phyloP scores from a whole-genome alignment of 306 rosid species.

The Ochetophila trinervis region DNA sequence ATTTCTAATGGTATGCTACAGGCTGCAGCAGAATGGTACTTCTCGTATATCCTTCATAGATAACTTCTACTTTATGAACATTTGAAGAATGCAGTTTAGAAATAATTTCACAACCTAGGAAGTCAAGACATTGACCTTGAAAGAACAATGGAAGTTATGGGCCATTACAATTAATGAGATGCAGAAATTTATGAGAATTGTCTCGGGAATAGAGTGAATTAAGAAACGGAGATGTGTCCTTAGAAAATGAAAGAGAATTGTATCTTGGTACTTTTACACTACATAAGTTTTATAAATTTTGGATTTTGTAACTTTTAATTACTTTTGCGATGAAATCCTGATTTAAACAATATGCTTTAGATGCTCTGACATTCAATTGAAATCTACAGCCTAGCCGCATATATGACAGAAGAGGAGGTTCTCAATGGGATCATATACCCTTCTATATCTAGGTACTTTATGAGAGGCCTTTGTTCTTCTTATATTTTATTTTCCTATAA shows the following conservation, averaged over 20 bases:
- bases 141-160: not conserved
- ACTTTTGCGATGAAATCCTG: not conserved
- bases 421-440: conserved; percentile 81
- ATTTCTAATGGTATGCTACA: conserved; percentile 96
- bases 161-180: not conserved
- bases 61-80: conserved; percentile 10
- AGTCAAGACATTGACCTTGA: not conserved
- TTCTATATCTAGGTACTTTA: conserved; percentile 74
- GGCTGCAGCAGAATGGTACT: conserved; percentile 97
- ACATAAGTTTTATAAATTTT: not conserved
- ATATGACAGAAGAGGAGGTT: conserved; percentile 94
- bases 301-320: not conserved
- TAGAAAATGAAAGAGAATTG: not conserved
- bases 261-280: not conserved
- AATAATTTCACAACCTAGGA: not conserved
- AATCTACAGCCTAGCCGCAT: conserved; percentile 82
- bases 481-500: not conserved
- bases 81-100: not conserved
- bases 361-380: conserved; percentile 21
- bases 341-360: conserved; percentile 9
- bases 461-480: conserved; percentile 3
- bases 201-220: not conserved
- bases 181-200: not conserved
- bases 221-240: not conserved
- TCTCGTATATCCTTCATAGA: conserved; percentile 12